Conservation (phyloP, 1,284 basidiomycete genomes). For the Austropuccinia psidii region DNA sequence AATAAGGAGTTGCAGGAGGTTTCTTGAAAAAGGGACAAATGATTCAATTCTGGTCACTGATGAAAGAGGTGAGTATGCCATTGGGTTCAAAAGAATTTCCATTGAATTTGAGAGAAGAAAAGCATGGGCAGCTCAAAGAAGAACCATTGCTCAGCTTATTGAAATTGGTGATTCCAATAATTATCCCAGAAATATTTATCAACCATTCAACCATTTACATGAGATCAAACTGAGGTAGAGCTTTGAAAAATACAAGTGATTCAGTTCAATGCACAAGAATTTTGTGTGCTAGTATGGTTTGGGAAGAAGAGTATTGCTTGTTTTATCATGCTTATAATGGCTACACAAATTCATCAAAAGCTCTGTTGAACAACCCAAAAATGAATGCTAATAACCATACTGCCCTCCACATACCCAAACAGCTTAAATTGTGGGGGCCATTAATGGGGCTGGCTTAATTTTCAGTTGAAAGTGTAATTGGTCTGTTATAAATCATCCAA, state of each 20-base stretch:
- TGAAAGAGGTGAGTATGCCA: background rate
- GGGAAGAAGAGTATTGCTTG: too few relatives aligned
- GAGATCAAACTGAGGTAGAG: background rate
- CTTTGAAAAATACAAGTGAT: background rate
- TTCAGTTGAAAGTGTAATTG: too few relatives aligned
- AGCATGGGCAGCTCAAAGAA: background rate
- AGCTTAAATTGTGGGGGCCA: too few relatives aligned
- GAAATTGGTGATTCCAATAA: conserved; percentile 4
- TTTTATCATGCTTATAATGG: too few relatives aligned
- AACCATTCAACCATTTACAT: background rate
- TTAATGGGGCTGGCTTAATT: too few relatives aligned
- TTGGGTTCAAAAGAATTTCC: background rate
- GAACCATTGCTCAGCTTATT: background rate
- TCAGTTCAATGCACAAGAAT: too few relatives aligned
- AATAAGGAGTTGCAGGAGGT: background rate
- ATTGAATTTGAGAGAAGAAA: background rate
- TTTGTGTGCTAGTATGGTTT: too few relatives aligned
- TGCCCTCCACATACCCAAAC: too few relatives aligned
- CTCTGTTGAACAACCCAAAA: too few relatives aligned
- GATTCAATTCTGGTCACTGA: background rate
- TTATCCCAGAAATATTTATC: background rate
- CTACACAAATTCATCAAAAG: too few relatives aligned
- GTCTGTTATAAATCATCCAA: too few relatives aligned
- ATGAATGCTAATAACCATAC: too few relatives aligned
- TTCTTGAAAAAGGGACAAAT: background rate